Evolutionary conservation across 164 flowering plant genomes (phyloP).

Genomic region (Vitis cinerea): DNA sequence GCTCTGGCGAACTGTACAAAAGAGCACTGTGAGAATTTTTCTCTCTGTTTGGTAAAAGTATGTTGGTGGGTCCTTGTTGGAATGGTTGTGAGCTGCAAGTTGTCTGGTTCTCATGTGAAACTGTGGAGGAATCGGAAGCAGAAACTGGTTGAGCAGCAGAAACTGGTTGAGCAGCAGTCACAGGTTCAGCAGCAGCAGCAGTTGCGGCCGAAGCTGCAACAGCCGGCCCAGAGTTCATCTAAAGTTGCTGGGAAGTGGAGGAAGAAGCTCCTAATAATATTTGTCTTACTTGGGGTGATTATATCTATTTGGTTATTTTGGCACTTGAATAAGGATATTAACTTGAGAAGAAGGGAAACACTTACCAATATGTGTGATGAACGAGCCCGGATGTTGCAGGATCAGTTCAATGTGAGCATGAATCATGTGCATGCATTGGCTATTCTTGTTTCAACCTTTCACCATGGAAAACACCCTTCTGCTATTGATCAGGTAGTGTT

Average conservation of each 20-base stretch:
- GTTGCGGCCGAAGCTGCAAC: conserved; percentile 39
- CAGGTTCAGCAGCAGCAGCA: conserved; percentile 23
- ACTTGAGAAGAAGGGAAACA: conserved; percentile 52
- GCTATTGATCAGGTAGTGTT: conserved; percentile 81
- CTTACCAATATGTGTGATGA: conserved; percentile 92
- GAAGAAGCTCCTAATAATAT: conserved; percentile 52
- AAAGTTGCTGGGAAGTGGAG: conserved; percentile 65
- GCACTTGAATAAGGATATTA: conserved; percentile 37
- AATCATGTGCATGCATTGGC: conserved; percentile 97
- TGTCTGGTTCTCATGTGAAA: conserved; percentile 22
- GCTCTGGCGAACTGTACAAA: conserved; percentile 7
- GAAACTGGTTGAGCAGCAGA: conserved; percentile 13
- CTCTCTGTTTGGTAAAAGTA: conserved; percentile 24
- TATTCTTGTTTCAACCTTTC: conserved; percentile 84
- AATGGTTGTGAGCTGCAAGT: conserved; percentile 32
- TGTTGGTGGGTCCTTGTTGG: conserved; percentile 51
- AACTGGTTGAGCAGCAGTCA: conserved; percentile 15
- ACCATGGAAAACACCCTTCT: conserved; percentile 84
- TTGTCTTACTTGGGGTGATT: conserved; percentile 46
- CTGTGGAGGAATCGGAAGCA: conserved; percentile 22
- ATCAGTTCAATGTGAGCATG: conserved; percentile 95
- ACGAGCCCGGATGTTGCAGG: conserved; percentile 94
- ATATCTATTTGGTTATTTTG: conserved; percentile 55
- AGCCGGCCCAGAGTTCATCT: conserved; percentile 28
- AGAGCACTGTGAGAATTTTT: conserved; percentile 20